Base-by-base conservation (phyloP, 129 eudicot species). In the Saussurea involucrata region DNA sequence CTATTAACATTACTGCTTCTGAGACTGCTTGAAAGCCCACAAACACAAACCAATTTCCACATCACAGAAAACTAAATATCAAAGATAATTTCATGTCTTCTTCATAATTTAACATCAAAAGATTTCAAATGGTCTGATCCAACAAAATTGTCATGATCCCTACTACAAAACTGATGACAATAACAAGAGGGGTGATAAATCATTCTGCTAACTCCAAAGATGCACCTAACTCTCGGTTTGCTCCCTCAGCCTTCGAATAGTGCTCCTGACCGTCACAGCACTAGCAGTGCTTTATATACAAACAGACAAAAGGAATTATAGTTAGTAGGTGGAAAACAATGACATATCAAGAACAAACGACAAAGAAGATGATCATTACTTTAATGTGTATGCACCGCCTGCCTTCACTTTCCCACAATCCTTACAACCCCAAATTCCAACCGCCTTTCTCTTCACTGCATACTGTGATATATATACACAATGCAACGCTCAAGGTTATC, bases 341-440 rank as follows among this genome's bases (percentile, higher is more conserved):
- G 10, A 2, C 8, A 53, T 24, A 3, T 11, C 5, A 18, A 21
- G 2, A 2, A 5, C 0, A 72, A 24, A 1, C 3, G 11, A 17
- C 4, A 27, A 8, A 42, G 0, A 9, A 3, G 68, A 42, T 58
- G 69, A 75, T 24, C 0, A 13, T 76, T 93, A 93, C 97, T 94
- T 94, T 84, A 94, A 81, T 49, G 97, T 94, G 87, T 94, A 94
- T 37, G 98, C 98, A 81, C 97, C 98, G 27, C 98, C 98, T 0
- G 98, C 98, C 79, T 93, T 93, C 79, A 93, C 97, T 69, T 93
- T 93, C 60, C 98, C 98, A 55, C 97, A 94, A 78, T 94, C 98
- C 82, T 91, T 94, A 81, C 98, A 94, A 3, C 98, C 98, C 98
- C 98, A 94, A 4, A 91, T 94, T 12, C 98, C 98, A 28, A 94